Conservation (phyloP, 1,139 yeast genomes). For the Nakaseomyces bracarensis region DNA sequence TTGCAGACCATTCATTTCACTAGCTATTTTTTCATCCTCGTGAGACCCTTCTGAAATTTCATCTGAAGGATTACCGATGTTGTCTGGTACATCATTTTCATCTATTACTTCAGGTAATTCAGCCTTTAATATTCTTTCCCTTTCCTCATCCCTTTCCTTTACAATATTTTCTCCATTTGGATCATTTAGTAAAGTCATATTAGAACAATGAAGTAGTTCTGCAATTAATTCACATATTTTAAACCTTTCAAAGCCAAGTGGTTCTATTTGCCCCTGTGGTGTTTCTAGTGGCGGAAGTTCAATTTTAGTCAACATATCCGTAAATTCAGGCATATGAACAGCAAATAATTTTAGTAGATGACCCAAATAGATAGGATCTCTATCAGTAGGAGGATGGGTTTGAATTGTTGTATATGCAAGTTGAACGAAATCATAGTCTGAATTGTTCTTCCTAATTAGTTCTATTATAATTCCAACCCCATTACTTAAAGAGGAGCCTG, state of each 20-base stretch:
- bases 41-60: background rate
- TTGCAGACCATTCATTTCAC: slow-evolving; percentile 5
- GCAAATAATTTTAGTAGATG: slow-evolving; percentile 77
- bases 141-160: slow-evolving; percentile 61
- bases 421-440: slow-evolving; percentile 89
- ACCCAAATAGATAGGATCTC: slow-evolving; percentile 93
- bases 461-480: slow-evolving; percentile 96
- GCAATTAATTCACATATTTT: slow-evolving; percentile 93
- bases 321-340: slow-evolving; percentile 62
- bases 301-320: slow-evolving; percentile 41
- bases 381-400: slow-evolving; percentile 87
- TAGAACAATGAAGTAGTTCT: slow-evolving; percentile 89
- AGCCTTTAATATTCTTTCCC: slow-evolving; percentile 31
- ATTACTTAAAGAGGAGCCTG: slow-evolving; percentile 87
- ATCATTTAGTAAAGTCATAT: slow-evolving; percentile 88
- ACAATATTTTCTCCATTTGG: slow-evolving; percentile 73
- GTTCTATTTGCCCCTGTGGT: slow-evolving; percentile 71
- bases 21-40: slow-evolving; percentile 9
- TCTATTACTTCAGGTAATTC: background rate
- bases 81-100: slow-evolving; percentile 4
- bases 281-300: slow-evolving; percentile 45
- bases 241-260: slow-evolving; percentile 91
- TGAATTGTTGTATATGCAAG: slow-evolving; percentile 80
- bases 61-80: slow-evolving; percentile 4
- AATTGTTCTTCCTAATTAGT: slow-evolving; percentile 87